Conservation (phyloP, 2,329 filamentous ascomycete genomes). For the Aspergillus udagawae region DNA sequence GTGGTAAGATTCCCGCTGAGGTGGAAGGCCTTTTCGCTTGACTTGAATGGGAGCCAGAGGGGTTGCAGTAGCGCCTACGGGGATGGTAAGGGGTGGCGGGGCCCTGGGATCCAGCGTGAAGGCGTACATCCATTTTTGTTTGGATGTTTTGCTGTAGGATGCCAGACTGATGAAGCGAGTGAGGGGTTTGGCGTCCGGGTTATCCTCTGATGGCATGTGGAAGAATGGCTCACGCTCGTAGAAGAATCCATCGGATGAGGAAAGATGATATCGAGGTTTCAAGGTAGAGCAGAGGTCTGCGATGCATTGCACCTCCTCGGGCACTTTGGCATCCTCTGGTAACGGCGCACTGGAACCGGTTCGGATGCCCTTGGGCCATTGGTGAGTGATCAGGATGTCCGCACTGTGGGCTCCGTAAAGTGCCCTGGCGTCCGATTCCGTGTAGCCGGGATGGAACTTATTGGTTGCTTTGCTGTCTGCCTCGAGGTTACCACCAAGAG, state of each 20-base stretch:
- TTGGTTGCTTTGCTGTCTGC: conserved; percentile 47
- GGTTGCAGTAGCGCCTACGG: conserved; percentile 68
- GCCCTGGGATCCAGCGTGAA: conserved; percentile 66
- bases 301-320: conserved; percentile 61
- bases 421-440: conserved; percentile 68
- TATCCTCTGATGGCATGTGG: conserved; percentile 54
- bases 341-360: conserved; percentile 62
- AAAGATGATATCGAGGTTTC: conserved; percentile 90
- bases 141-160: conserved; percentile 67
- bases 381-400: conserved; percentile 81
- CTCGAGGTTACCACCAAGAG: conserved; percentile 69
- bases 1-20: conserved; percentile 33
- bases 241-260: conserved; percentile 65
- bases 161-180: conserved; percentile 92
- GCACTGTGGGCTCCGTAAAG: conserved; percentile 72
- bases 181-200: conserved; percentile 55
- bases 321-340: conserved; percentile 50
- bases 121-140: conserved; percentile 61
- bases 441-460: conserved; percentile 73
- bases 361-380: conserved; percentile 76
- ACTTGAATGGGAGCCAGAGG: conserved; percentile 53
- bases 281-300: conserved; percentile 73
- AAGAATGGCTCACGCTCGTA: conserved; percentile 94
- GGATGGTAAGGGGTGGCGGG: conserved; percentile 58
- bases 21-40: conserved; percentile 54